Evolutionary conservation across 805 yeast genomes (phyloP).

Genomic region (Suhomyces sp.): DNA sequence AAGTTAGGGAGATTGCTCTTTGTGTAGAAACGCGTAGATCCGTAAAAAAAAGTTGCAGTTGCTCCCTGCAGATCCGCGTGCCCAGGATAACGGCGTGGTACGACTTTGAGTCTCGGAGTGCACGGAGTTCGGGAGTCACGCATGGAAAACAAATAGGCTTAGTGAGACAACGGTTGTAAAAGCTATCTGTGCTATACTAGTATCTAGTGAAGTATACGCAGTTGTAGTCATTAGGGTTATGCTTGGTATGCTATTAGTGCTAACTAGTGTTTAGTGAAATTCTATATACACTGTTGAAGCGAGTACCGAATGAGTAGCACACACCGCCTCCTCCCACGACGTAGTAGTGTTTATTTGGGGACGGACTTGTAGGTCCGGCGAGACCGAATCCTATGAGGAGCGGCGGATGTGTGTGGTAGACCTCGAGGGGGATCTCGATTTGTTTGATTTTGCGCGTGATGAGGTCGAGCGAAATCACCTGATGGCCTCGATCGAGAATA

Average conservation of each 20-base stretch:
- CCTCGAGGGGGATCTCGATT: constrained; percentile 26
- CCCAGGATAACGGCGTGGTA: neutral
- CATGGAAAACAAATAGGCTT: neutral
- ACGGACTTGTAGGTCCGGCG: constrained; percentile 9
- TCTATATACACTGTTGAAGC: constrained; percentile 25
- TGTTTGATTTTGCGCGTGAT: neutral
- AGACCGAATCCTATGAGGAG: constrained; percentile 55
- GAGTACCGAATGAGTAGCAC: constrained; percentile 73
- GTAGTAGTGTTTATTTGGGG: constrained; percentile 14
- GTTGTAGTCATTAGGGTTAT: no score
- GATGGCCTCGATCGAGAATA: constrained; percentile 25
- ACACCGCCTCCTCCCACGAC: constrained; percentile 73
- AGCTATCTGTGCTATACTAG: no score
- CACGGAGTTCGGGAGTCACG: neutral
- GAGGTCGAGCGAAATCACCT: constrained; percentile 34
- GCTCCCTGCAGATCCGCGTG: neutral
- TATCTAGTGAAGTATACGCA: no score
- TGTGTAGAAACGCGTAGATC: neutral
- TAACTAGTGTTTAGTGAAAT: neutral
- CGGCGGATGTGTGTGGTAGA: constrained; percentile 44
- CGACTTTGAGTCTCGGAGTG: neutral
- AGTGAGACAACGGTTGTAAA: no score
- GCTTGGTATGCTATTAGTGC: neutral
- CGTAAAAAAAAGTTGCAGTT: neutral
- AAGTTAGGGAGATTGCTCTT: neutral